Conservation (phyloP, 2,329 filamentous ascomycete species). For the Nemania sp. region DNA sequence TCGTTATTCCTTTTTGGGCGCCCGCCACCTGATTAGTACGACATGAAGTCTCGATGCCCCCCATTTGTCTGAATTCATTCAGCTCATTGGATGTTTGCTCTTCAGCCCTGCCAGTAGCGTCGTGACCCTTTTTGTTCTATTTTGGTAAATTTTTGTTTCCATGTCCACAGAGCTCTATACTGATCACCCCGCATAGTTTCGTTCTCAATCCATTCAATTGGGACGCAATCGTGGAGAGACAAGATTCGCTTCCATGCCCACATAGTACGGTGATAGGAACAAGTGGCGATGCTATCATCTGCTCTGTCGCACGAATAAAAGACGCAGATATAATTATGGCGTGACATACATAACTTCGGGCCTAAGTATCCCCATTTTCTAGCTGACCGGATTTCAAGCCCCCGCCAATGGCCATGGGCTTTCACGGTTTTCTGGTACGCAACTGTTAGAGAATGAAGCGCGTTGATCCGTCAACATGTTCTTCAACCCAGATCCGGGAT, state of each 20-base stretch:
- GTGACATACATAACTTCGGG: too few species aligned
- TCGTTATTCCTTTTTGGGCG: constrained; percentile 5
- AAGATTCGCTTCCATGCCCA: neutral
- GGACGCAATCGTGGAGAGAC: neutral
- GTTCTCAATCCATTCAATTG: neutral
- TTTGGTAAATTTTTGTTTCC: neutral
- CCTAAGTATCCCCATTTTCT: neutral
- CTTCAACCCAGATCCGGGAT: neutral
- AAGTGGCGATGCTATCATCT: neutral
- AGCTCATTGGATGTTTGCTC: constrained; percentile 1
- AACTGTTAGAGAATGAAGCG: neutral
- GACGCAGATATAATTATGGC: neutral
- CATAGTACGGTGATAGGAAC: neutral
- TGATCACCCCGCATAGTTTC: neutral
- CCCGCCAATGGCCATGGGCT: neutral
- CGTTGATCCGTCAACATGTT: neutral
- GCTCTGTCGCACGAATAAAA: neutral
- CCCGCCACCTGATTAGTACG: constrained; percentile 15
- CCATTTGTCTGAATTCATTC: neutral
- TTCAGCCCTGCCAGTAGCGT: constrained; percentile 4
- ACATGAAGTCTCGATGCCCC: neutral
- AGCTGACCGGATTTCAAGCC: constrained; percentile 2
- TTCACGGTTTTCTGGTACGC: neutral
- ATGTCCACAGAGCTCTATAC: neutral
- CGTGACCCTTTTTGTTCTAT: neutral